Conservation (phyloP, 805 yeast genomes). For the Kluyveromyces lactis region DNA sequence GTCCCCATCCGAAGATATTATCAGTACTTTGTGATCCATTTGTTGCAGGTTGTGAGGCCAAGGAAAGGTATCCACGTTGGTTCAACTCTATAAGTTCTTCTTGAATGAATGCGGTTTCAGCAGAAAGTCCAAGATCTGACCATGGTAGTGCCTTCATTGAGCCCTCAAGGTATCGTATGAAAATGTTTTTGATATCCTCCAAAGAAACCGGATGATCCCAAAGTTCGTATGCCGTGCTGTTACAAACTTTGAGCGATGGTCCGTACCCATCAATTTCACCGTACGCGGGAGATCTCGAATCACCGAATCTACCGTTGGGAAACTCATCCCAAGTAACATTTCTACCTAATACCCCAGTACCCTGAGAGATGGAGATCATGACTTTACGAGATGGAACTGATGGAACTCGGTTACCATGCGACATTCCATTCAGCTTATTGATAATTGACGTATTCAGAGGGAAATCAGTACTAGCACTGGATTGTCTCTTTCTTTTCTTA, state of each 20-base stretch:
- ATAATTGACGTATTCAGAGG: conserved; percentile 2
- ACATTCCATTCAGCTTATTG: conserved; percentile 17
- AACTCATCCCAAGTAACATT: conserved; percentile 97
- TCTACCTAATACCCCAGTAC: conserved; percentile 75
- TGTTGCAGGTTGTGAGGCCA: conserved; percentile 94
- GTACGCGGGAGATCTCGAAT: conserved; percentile 90
- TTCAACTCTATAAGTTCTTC: conserved; percentile 81
- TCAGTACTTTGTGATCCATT: conserved; percentile 74
- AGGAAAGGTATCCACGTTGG: conserved; percentile 66
- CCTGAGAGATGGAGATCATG: conserved; percentile 70
- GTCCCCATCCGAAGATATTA: conserved; percentile 96
- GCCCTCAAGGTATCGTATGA: conserved; percentile 64
- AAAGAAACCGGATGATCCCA: conserved; percentile 73
- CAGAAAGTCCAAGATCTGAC: conserved; percentile 77
- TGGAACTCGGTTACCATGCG: conserved; percentile 34
- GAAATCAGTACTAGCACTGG: conserved; percentile 17
- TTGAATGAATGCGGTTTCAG: conserved; percentile 89
- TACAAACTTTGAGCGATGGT: conserved; percentile 72
- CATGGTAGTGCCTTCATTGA: conserved; percentile 80
- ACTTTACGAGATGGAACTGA: conserved; percentile 42
- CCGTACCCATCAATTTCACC: conserved; percentile 99
- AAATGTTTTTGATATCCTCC: conserved; percentile 56
- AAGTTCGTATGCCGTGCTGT: conserved; percentile 53
- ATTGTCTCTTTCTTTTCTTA: conserved; percentile 26
- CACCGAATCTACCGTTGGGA: conserved; percentile 80